Percentiles rank a stretch among this genome's conserved stretches.
phyloP scores from a whole-genome alignment of 1,284 basidiomycete genomes.

The Grifola frondosa region DNA sequence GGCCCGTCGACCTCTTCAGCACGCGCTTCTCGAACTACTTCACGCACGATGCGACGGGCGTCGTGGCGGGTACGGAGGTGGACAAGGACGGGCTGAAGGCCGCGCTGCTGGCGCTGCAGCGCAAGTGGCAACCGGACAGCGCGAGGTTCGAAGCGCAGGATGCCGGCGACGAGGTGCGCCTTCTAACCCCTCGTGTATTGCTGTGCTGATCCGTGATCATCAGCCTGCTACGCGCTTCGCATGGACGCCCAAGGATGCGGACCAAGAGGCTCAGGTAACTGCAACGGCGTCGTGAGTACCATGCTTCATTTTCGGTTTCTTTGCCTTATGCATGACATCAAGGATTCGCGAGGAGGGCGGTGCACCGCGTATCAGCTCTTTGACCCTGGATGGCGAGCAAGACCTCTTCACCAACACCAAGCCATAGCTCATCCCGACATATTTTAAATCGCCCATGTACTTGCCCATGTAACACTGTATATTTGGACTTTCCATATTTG shows the following conservation, averaged over 20 bases:
- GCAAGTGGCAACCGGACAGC: slow-evolving; percentile 24
- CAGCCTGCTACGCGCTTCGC: slow-evolving; percentile 19
- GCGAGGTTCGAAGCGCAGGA: slow-evolving; percentile 18
- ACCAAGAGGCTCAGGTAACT: slow-evolving; percentile 11
- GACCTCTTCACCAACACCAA: slow-evolving; percentile 21
- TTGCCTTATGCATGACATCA: neutral
- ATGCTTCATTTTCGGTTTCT: too few species aligned
- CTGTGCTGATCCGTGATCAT: neutral
- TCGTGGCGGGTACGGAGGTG: slow-evolving; percentile 25
- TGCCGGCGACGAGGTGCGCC: slow-evolving; percentile 8
- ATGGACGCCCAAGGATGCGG: slow-evolving; percentile 19
- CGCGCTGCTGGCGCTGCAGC: slow-evolving; percentile 28
- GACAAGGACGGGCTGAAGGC: slow-evolving; percentile 29
- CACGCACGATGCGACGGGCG: slow-evolving; percentile 25
- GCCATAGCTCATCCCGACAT: neutral
- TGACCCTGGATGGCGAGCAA: slow-evolving; percentile 27
- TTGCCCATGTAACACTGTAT: too few species aligned
- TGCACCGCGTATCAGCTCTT: slow-evolving; percentile 19
- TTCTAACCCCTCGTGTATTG: neutral
- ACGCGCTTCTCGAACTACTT: slow-evolving; percentile 31
- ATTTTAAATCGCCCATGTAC: neutral
- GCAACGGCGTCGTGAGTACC: slow-evolving; percentile 23
- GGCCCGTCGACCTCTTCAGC: slow-evolving; percentile 34
- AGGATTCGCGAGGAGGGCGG: slow-evolving; percentile 24
- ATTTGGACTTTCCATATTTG: too few species aligned